Evolutionary conservation across 2,329 filamentous ascomycete genomes (phyloP), one percentile per base, ranked within the genome.

Genomic region (Cladophialophora carrionii): DNA sequence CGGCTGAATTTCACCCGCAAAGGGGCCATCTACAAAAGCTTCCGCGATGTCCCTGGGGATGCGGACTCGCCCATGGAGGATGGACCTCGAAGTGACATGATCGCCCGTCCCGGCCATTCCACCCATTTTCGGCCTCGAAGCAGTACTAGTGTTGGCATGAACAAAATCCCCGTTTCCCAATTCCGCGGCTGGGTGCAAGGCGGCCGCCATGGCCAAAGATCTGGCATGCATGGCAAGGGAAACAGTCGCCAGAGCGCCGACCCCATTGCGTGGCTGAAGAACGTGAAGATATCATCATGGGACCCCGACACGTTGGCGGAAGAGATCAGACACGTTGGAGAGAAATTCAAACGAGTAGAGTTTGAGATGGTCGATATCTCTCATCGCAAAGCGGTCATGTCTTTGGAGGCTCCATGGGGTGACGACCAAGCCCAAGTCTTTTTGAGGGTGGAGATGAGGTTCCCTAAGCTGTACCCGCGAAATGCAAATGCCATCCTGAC

Each of bases 11-110:
- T 93, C 49, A 96, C 92, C 12, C 87, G 93, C n/a, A 88, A 88
- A 75, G 92, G 92, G 10, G 92, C 93, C 5, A 80, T 84, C 2
- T 97, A 97, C 80, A 91, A 90, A 75, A 94, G 91, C 0, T 97
- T 94, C 73, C 87, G 91, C 53, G 87, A 92, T 48, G 83, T 90
- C 22, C 88, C 90, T 61, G 85, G 86, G 62, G 80, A 79, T 55
- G 76, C 81, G 46, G 82, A 82, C 54, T 80, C 68, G 17, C 66
- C 65, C 7, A 41, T 66, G 41, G 68, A 67, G 6, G 70, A 55
- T 17, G 57, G 65, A 1, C 55, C 67, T 51, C 69, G 69, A 14
- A 64, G 68, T 26, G 73, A 74, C n/a, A 67, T 73, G 29, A 66
- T 71, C 26, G 37, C 61, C 26, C 64, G 66, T 8, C 67, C 66